Percentiles rank a stretch among this genome's conserved stretches.
Conservation (phyloP, 805 yeast species). For the Maudiozyma barnettii region DNA sequence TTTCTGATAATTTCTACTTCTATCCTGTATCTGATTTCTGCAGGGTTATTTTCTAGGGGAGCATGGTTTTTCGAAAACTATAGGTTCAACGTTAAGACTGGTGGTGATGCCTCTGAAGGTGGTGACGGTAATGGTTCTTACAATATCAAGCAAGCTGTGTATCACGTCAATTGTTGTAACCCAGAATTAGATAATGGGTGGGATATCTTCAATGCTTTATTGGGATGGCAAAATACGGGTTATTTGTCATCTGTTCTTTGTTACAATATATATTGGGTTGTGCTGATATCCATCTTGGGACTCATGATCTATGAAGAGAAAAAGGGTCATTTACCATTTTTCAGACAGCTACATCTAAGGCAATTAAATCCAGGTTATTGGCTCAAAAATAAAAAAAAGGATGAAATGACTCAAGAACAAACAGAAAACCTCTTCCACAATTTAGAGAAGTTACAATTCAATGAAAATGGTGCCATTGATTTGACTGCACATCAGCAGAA, state of each 20-base stretch:
- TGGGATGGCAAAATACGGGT: slow-evolving; percentile 98
- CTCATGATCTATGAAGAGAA: slow-evolving; percentile 78
- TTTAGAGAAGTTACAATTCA: slow-evolving; percentile 33
- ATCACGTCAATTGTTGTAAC: slow-evolving; percentile 97
- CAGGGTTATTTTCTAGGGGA: slow-evolving; percentile 90
- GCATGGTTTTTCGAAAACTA: slow-evolving; percentile 81
- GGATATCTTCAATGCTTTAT: slow-evolving; percentile 89
- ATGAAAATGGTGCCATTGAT: slow-evolving; percentile 28
- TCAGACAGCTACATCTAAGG: slow-evolving; percentile 38
- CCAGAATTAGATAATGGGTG: slow-evolving; percentile 89
- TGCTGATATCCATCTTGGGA: slow-evolving; percentile 42
- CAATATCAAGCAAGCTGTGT: slow-evolving; percentile 66
- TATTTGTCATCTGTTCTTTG: slow-evolving; percentile 85
- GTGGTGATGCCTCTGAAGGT: slow-evolving; percentile 90
- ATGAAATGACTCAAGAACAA: slow-evolving; percentile 45
- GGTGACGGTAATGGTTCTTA: slow-evolving; percentile 96
- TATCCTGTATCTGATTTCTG: slow-evolving; percentile 78
- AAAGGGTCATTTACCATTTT: slow-evolving; percentile 69
- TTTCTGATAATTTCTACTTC: slow-evolving; percentile 84
- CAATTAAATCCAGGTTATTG: slow-evolving; percentile 65
- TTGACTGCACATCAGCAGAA: no score
- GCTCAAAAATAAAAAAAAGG: slow-evolving; percentile 57
- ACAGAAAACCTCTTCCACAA: slow-evolving; percentile 41
- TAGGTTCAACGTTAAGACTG: slow-evolving; percentile 53
- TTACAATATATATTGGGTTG: slow-evolving; percentile 84